phyloP scores from a whole-genome alignment of 495 filamentous ascomycete genomes.

The Penicillium coprophilum region DNA sequence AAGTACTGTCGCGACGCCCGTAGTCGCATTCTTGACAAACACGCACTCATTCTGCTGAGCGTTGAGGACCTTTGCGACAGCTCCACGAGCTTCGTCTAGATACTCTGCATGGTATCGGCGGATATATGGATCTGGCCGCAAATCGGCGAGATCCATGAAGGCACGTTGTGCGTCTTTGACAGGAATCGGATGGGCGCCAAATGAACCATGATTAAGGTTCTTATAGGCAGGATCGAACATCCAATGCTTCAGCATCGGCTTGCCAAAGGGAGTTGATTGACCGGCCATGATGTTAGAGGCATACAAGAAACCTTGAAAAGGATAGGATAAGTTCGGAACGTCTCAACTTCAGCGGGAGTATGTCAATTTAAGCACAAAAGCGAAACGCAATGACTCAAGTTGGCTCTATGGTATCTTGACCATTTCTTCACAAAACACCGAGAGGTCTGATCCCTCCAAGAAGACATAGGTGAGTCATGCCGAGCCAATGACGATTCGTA shows the following conservation, averaged over 20 bases:
- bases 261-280: slow-evolving; percentile 51
- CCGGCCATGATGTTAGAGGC: slow-evolving; percentile 1
- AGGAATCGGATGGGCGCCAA: slow-evolving; percentile 66
- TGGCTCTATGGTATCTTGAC: not conserved
- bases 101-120: slow-evolving; percentile 57
- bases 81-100: slow-evolving; percentile 62
- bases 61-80: slow-evolving; percentile 62
- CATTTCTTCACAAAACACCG: not conserved
- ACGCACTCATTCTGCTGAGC: slow-evolving; percentile 64
- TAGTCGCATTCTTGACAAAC: slow-evolving; percentile 79
- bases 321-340: not conserved
- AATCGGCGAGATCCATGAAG: slow-evolving; percentile 62
- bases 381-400: slow-evolving; percentile 1
- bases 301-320: not conserved
- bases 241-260: slow-evolving; percentile 66
- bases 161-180: slow-evolving; percentile 57
- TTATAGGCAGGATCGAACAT: slow-evolving; percentile 64
- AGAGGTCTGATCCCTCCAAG: not conserved
- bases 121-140: slow-evolving; percentile 69
- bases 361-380: not conserved
- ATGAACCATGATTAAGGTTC: slow-evolving; percentile 88
- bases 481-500: slow-evolving; percentile 3
- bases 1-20: slow-evolving; percentile 76
- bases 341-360: not conserved
- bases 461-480: slow-evolving; percentile 1